Evolutionary conservation across 75 land plant genomes (phyloP), one percentile per base, ranked within the genome.

Genomic region (Picea glauca): DNA sequence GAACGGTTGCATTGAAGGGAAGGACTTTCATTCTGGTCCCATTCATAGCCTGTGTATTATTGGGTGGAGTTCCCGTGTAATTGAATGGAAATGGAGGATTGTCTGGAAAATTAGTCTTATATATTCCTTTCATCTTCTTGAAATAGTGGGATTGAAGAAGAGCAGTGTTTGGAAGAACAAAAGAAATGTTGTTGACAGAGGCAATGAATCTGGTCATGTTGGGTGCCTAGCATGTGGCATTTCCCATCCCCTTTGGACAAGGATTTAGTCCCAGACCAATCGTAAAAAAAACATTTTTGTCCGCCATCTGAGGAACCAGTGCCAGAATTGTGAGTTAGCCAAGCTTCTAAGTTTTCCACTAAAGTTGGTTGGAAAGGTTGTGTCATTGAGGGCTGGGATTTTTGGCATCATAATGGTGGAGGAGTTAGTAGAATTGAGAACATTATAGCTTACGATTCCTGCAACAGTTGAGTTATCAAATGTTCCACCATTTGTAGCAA

Each of bases 141-240:
- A 35, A 75, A 78, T 63, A 86, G 81, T 82, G 83, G 12, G 86
- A 77, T 3, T 40, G 43, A 40, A 40, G 43, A 40, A 40, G 43
- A 40, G 43, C 43, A 40, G 43, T 40, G 43, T 40, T 40, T 23
- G 91, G 91, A 4, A 81, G 18, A 23, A 75, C 66, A 74, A 90
- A 90, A 12, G 90, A 84, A 59, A 90, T 81, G 72, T 90, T 90
- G 77, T 90, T 90, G 31, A 90, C 62, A 30, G 90, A 78, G 4
- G 84, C 90, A 8, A 78, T 63, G 59, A 88, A 88, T 60, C 78
- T 85, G 64, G 87, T 83, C 4, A 80, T 81, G 15, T 82, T 79
- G 31, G 80, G 70, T 1, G 80, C 89, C 43, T 77, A 72, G 56
- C 91, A 89, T 1, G 65, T 80, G 43, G 43, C 43, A 40, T 40